Evolutionary conservation across 2,329 filamentous ascomycete genomes (phyloP), one percentile per base, ranked within the genome.

Genomic region (Ramularia collo-cygni): DNA sequence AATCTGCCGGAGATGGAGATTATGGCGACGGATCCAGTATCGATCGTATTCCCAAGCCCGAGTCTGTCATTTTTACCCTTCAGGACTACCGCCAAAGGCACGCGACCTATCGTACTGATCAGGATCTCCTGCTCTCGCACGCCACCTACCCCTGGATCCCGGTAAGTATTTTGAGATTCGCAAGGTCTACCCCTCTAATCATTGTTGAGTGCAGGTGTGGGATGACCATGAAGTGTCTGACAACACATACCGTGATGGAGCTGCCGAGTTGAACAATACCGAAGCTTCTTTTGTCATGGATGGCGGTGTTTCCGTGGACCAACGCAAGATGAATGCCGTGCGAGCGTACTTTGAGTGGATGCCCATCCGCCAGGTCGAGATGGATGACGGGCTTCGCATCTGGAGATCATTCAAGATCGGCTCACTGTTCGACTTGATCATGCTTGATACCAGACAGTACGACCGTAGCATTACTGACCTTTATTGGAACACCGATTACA

Each of bases 281-380:
- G 79, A 83, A 52, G 70, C 74, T 6, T 81, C 76, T 0, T 85
- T 84, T 61, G 55, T 76, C 18, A 66, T 71, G 34, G 70, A 76
- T 40, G 64, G 64, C 9, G 64, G 65, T 38, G 70, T 85, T n/a
- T 76, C 71, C 21, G 76, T 84, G n/a, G 81, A 85, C 49, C 76
- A 82, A 56, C 72, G 81, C 47, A 85, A 85, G 65, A 78, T 83
- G 69, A 83, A 85, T 38, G 81, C 80, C 1, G 80, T 85, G 2
- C 69, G 81, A 27, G 79, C 81, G 2, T 82, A 82, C 53, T 83
- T 82, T 43, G 79, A 83, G 55, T 59, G 56, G 60, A 55, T 52
- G 70, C 74, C 74, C 2, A 72, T 77, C 45, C 67, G 74, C 48
- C 78, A 82, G 57, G 71, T 79, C 3, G 77, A 81, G 38, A 75